Evolutionary conservation across 164 flowering plant species (phyloP), one percentile per base, ranked within the genome.

Genomic region (Piper betle): DNA sequence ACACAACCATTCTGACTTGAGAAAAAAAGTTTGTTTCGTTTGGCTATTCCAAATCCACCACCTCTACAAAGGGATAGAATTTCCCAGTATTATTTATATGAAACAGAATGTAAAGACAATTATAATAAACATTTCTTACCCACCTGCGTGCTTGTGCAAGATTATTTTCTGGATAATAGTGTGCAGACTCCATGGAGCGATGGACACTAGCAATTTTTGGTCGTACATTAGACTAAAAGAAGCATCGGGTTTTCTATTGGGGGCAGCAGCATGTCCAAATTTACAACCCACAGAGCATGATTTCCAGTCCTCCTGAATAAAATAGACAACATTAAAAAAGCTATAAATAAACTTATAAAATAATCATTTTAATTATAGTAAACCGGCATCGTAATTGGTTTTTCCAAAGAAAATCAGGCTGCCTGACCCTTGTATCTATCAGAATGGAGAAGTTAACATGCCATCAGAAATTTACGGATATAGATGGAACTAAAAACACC

Each of bases 131-230:
- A 53, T 82, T 84, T 88, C 97, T 86, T 90, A 93, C 97, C 97
- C 91, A 93, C 99, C 97, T 87, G 91, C 96, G 78, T 79, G 99
- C 99, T 59, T 61, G 61, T 56, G 55, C 81, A 72, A 94, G 58
- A 69, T 84, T 77, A 63, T 88, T 86, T 72, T 86, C 95, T 38
- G 77, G 2, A 77, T 86, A 94, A 66, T 93, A 93, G 39, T 78
- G 76, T 55, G 97, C 58, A 55, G 99, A 86, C 77, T 93, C 99
- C 99, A 93, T 93, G 37, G 99, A 93, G 53, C 97, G 81, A 52
- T 77, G 75, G 58, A 93, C 78, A 66, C 78, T 64, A 65, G 79
- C 71, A 62, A 70, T 61, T 43, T 82, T 60, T 52, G 60, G 63
- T 68, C 60, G 33, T 73, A 74, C 66, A 71, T 67, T 40, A 71